These are phyloP conservation scores for Hexamita inflata DNA, from an alignment of 208 protist species.

Conservation along the genomic window DNA sequence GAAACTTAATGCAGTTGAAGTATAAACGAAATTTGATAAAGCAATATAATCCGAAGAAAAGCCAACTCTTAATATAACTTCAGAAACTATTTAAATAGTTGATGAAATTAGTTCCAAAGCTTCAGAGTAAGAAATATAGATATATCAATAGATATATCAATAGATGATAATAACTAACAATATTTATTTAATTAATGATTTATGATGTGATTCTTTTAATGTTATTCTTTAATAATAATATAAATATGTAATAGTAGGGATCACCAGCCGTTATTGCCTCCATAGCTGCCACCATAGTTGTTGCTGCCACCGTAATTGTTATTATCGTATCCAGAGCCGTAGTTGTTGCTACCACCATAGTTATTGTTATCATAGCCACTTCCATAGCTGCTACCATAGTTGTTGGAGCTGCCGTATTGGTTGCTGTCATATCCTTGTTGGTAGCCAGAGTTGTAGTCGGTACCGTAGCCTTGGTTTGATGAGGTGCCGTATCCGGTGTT, in stretches of 20 bases:
- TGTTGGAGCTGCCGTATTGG: not conserved
- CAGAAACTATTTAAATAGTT: too few species aligned
- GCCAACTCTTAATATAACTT: too few species aligned
- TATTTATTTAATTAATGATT: too few species aligned
- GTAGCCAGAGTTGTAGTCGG: not conserved
- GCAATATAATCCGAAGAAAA: too few species aligned
- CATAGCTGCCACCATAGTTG: not conserved
- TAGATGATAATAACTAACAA: too few species aligned
- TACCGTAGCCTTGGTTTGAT: not conserved
- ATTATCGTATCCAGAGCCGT: not conserved
- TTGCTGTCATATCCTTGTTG: not conserved
- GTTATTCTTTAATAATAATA: too few species aligned
- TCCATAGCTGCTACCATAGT: not conserved
- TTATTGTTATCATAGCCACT: not conserved
- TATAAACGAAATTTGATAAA: too few species aligned
- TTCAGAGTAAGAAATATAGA: too few species aligned
- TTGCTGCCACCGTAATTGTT: not conserved
- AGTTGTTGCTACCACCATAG: not conserved
- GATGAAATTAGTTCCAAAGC: too few species aligned
- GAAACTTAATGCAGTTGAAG: too few species aligned
- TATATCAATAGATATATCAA: too few species aligned
- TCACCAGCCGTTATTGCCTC: not conserved
- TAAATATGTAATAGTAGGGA: not conserved
- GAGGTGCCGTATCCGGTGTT: not conserved
- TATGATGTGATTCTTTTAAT: too few species aligned